Evolutionary conservation across 2,329 filamentous ascomycete species (phyloP), one percentile per base, ranked within the genome.

Genomic region (Fusarium nanum): DNA sequence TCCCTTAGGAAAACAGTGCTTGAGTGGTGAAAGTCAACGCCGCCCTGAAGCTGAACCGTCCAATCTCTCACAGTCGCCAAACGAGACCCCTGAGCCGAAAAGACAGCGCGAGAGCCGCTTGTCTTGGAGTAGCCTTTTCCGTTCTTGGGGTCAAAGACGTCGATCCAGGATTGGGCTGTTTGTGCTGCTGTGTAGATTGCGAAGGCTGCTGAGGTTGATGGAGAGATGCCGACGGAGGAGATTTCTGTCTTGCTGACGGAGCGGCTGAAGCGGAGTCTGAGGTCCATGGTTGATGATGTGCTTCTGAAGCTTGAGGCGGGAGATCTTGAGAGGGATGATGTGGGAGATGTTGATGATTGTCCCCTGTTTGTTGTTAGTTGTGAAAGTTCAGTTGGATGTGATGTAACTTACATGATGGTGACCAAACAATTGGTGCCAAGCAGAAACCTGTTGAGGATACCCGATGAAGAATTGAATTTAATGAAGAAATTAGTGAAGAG

Each of bases 131-230:
- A 72, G 20, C 73, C 68, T 16, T 72, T 67, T 14, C 75, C 74
- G 0, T 74, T 73, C 30, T 60, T 50, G 25, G 78, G 54, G 45
- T 78, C 75, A 55, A 80, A 80, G 20, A 78, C 71, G 64, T 81
- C 79, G 59, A 81, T 76, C 78, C 79, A 81, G n/a, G 77, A 74
- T 23, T 78, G 77, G 34, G 71, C 54, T 12, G 75, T 71, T 45
- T 76, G 76, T 7, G 70, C 74, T 23, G 75, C 74, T 46, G 71
- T 68, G 66, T 77, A 80, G 42, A 76, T 74, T 18, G 78, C 77
- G 22, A 78, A 78, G 27, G 75, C 78, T 18, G 72, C 47, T 4
- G 71, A 68, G 0, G 72, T 71, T 20, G 66, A 60, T 6, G 73
- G 67, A 4, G 77, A 77, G 49, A 80, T 71, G 50, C 76, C 77